phyloP scores from a whole-genome alignment of 148 eudicot genomes.

The Hydrangea macrophylla region DNA sequence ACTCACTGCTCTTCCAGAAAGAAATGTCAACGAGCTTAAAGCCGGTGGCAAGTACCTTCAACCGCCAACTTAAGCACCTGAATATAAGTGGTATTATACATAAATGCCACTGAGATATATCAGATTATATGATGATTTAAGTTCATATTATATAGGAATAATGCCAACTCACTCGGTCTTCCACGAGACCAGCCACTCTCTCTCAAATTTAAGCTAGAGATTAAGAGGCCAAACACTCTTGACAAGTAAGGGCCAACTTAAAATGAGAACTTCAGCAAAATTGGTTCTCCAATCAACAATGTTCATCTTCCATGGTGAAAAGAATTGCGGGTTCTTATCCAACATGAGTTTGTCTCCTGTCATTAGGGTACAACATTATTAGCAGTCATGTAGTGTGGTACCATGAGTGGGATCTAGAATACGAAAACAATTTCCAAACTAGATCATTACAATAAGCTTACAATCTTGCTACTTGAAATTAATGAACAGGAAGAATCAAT shows the following conservation, averaged over 20 bases:
- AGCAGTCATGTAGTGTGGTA: neutral
- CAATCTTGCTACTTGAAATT: neutral
- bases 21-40: neutral
- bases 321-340: conserved; percentile 43
- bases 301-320: conserved; percentile 26
- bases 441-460: neutral
- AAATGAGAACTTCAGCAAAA: conserved; percentile 4
- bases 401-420: neutral
- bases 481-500: neutral
- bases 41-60: conserved; percentile 11
- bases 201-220: neutral
- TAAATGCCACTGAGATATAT: neutral
- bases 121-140: neutral
- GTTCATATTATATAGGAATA: neutral
- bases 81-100: neutral
- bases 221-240: conserved; percentile 3
- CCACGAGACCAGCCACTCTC: neutral
- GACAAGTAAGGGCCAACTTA: neutral
- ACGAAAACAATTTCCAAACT: conserved; percentile 1
- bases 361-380: neutral
- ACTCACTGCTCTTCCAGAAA: conserved; percentile 2
- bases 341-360: conserved; percentile 55
- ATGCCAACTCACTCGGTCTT: conserved; percentile 8
- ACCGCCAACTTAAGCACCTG: conserved; percentile 9
- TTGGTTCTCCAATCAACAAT: conserved; percentile 5